phyloP scores from a whole-genome alignment of 1,284 basidiomycete species.

The Trichosporon coremiiforme region DNA sequence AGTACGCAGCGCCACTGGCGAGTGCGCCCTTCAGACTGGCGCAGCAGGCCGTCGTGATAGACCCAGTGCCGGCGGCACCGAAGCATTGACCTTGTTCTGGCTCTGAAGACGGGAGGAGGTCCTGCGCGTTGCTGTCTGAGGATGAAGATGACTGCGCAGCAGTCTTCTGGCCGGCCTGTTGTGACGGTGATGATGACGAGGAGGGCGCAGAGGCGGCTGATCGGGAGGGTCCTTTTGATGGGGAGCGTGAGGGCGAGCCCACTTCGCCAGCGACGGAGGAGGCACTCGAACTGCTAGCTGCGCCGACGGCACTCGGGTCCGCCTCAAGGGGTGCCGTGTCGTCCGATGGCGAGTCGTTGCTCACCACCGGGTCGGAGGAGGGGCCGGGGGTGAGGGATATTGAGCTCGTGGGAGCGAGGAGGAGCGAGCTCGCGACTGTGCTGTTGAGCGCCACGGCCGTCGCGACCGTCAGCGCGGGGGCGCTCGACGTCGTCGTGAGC shows the following conservation, averaged over 20 bases:
- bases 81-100: background rate
- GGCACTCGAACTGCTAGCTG: background rate
- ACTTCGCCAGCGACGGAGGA: too few species aligned
- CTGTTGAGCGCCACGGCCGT: background rate
- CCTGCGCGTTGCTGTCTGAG: background rate
- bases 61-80: background rate
- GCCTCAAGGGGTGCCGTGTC: background rate
- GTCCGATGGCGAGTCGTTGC: background rate
- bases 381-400: background rate
- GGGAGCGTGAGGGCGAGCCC: background rate
- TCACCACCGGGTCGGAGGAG: background rate
- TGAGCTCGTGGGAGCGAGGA: background rate
- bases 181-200: background rate
- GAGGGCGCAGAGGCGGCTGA: background rate
- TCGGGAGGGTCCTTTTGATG: background rate
- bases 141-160: background rate
- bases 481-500: slow-evolving; percentile 4
- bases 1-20: background rate
- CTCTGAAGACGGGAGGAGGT: background rate
- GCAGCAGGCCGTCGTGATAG: background rate
- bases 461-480: background rate
- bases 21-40: background rate
- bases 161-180: background rate
- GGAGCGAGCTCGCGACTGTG: background rate
- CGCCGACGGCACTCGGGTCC: background rate